Conservation (phyloP, 306 rosid genomes). For the Medicago ruthenica region DNA sequence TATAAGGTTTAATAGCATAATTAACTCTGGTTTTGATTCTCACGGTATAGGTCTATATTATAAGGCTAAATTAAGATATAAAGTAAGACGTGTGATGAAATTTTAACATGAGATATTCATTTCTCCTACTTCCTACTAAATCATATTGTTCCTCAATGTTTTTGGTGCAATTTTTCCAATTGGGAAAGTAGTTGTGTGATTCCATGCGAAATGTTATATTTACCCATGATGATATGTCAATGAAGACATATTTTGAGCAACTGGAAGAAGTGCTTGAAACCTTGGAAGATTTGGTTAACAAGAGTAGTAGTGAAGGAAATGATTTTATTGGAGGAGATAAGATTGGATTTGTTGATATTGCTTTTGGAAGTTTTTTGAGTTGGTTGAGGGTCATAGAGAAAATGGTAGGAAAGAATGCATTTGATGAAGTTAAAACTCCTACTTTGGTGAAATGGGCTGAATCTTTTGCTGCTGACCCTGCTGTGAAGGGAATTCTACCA, state of each 20-base stretch:
- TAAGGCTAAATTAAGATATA: no score
- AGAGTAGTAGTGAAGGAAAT: conserved; percentile 52
- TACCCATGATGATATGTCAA: conserved; percentile 53
- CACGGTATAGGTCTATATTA: no score
- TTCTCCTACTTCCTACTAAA: neutral
- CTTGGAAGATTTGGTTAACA: conserved; percentile 54
- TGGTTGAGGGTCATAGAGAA: conserved; percentile 47
- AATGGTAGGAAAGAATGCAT: conserved; percentile 37
- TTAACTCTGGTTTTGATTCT: no score
- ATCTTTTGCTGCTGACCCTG: conserved; percentile 45
- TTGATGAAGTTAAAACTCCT: conserved; percentile 47
- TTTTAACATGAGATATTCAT: no score
- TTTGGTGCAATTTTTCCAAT: conserved; percentile 15
- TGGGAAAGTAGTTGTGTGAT: conserved; percentile 41
- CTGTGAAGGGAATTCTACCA: conserved; percentile 56
- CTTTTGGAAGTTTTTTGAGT: conserved; percentile 52
- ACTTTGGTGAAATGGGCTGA: conserved; percentile 56
- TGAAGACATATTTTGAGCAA: conserved; percentile 45
- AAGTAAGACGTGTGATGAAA: neutral
- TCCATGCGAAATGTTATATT: conserved; percentile 2
- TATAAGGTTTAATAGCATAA: no score
- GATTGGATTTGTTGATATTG: conserved; percentile 60
- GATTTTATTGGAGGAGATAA: conserved; percentile 59
- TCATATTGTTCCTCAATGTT: neutral
- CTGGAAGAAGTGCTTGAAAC: conserved; percentile 33